phyloP scores from a whole-genome alignment of 768 basidiomycete species.

The Dacryopinax spathularia region DNA sequence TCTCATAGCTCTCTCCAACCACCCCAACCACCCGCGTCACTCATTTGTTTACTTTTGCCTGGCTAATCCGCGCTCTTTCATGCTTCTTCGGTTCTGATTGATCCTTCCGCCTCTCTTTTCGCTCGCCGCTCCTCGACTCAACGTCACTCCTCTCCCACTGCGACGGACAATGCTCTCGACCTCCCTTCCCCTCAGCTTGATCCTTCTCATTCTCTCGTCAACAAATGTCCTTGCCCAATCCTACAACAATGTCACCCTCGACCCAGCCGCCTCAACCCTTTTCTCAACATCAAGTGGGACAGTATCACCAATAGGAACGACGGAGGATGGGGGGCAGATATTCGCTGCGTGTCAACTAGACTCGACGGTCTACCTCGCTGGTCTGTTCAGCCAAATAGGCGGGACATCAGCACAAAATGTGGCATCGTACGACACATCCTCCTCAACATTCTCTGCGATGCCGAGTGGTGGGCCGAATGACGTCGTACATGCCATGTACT shows the following conservation, averaged over 20 bases:
- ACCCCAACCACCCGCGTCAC: background rate
- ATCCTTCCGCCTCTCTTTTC: background rate
- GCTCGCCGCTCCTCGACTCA: too few relatives aligned
- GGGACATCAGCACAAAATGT: conserved; percentile 51
- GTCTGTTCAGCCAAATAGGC: conserved; percentile 62
- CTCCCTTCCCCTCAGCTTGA: background rate
- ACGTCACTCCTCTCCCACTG: background rate
- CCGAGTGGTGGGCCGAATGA: conserved; percentile 61
- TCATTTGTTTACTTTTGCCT: conserved; percentile 1
- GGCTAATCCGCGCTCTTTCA: background rate
- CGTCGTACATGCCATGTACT: conserved; percentile 56
- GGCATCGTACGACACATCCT: conserved; percentile 54
- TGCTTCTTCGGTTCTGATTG: background rate
- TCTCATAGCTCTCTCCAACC: background rate
- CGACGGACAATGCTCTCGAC: background rate
- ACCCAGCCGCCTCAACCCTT: conserved; percentile 57
- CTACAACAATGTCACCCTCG: conserved; percentile 33
- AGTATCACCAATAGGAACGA: conserved; percentile 56
- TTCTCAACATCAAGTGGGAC: conserved; percentile 50
- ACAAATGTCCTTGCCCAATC: background rate
- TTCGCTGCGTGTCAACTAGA: conserved; percentile 55
- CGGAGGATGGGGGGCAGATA: conserved; percentile 67
- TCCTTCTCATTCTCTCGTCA: background rate
- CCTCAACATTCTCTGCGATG: conserved; percentile 45
- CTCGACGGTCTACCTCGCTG: conserved; percentile 63